Conservation (phyloP, 225 moss, liverwort and hornwort species). For the Ulota crispa region DNA sequence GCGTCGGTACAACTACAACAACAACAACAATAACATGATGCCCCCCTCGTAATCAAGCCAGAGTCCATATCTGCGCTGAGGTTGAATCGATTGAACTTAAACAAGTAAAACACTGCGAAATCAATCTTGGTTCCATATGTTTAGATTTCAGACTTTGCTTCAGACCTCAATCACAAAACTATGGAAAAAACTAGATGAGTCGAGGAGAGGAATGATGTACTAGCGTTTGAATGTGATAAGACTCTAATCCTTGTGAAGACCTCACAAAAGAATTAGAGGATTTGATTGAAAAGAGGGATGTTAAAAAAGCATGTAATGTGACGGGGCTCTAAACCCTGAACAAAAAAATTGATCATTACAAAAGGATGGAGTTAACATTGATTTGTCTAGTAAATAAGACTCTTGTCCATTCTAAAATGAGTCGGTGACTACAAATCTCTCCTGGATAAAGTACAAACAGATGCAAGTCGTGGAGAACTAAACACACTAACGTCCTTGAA, state of each 20-base stretch:
- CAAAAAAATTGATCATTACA: neutral
- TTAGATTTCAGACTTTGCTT: neutral
- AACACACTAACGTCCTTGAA: neutral
- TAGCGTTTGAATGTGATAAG: neutral
- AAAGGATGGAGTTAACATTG: neutral
- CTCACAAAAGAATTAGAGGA: neutral
- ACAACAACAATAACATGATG: conserved; percentile 8
- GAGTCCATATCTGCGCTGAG: neutral
- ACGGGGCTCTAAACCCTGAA: neutral
- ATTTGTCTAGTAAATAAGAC: neutral
- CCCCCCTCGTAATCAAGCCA: conserved; percentile 29
- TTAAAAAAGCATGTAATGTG: neutral
- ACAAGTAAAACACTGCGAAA: neutral
- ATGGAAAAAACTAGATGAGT: neutral
- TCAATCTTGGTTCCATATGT: neutral
- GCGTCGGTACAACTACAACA: conserved; percentile 15
- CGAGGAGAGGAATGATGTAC: neutral
- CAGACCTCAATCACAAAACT: neutral
- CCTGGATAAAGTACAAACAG: conserved; percentile 1
- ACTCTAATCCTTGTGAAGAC: neutral
- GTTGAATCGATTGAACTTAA: neutral
- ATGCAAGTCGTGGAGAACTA: neutral
- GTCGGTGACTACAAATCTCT: neutral
- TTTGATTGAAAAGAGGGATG: neutral
- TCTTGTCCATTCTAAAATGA: neutral